Conservation (phyloP, 208 protist genomes). For the Crithidia thermophila region DNA sequence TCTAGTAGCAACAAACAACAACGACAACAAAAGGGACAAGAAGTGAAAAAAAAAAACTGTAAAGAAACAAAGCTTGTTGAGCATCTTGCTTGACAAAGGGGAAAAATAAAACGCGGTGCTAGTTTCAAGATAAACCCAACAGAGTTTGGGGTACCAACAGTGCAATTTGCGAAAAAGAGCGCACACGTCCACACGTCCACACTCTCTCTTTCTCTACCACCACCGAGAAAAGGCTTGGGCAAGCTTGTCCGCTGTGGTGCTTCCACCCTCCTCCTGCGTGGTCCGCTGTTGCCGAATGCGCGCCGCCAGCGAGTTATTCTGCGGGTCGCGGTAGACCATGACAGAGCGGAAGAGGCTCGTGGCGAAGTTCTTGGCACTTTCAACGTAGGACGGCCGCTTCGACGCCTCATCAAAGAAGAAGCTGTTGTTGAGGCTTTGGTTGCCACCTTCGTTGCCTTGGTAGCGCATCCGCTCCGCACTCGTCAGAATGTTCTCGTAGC, state of each 20-base stretch:
- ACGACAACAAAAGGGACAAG: not conserved
- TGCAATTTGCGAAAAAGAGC: too few species aligned
- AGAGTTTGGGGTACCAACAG: too few species aligned
- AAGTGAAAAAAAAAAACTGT: slow-evolving; percentile 5
- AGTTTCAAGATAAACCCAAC: slow-evolving; percentile 3
- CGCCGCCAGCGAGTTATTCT: slow-evolving; percentile 56
- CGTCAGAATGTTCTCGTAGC: slow-evolving; percentile 60
- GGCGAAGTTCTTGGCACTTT: slow-evolving; percentile 58
- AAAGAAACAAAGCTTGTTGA: slow-evolving; percentile 9
- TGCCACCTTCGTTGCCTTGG: slow-evolving; percentile 19
- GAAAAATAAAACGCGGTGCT: not conserved
- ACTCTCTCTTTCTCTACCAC: slow-evolving; percentile 66
- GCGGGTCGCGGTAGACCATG: slow-evolving; percentile 53
- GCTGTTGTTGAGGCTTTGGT: slow-evolving; percentile 35
- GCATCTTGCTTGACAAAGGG: not conserved
- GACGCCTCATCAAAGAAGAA: slow-evolving; percentile 66
- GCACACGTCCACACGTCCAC: too few species aligned
- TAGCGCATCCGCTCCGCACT: slow-evolving; percentile 31
- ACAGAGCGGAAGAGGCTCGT: slow-evolving; percentile 66
- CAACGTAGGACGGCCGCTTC: slow-evolving; percentile 56
- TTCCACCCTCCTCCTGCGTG: slow-evolving; percentile 29
- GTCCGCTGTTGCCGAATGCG: slow-evolving; percentile 65
- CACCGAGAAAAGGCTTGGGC: slow-evolving; percentile 65
- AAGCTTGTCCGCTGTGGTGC: slow-evolving; percentile 42
- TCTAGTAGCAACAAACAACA: not conserved